Evolutionary conservation across 208 protist species (phyloP), one percentile per base, ranked within the genome.

Genomic region (Leptomonas pyrrhocoris): DNA sequence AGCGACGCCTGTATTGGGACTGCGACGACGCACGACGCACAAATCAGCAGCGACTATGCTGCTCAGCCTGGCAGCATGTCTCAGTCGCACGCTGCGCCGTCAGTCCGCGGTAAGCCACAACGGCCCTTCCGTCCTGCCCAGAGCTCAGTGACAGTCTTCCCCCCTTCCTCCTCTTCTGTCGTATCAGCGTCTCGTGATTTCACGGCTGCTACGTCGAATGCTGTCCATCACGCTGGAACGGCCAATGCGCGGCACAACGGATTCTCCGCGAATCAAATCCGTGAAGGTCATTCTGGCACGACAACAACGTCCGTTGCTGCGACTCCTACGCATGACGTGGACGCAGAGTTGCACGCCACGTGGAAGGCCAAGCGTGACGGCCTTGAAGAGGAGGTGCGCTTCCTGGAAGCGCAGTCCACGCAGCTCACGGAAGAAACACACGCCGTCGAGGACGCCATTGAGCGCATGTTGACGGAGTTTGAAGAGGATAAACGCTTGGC

Each of bases 401-500:
- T 49, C 15, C 31, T 80, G 30, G n/a, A 66, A 19, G 46, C 34
- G 25, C 56, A 74, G 19, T 56, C 72, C 43, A 12, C 58, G 13
- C 30, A 69, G 27, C 27, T 77, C 0, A 13, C 23, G 16, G 65
- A 38, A 23, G 76, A 82, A 30, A 70, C 77, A 8, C 42, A 45
- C 9, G 64, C 53, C 13, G 68, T 75, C 9, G 54, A 76, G 19
- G 68, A 81, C 56, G 71, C 68, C 19, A 68, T 79, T n/a, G 73
- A 81, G 57, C 40, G 53, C 6, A 74, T 85, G 69, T 58, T 74
- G 19, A 59, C 38, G 18, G 58, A 68, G 36, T 69, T 86, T 27
- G 57, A 80, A 13, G 56, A 70, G 19, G 74, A 62, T n/a, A 79
- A 54, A 65, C 49, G 56, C 6, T 16, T 46, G 0, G 61, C 62